Evolutionary conservation across 2,329 filamentous ascomycete species (phyloP).

Genomic region (Pseudogymnoascus sp.): DNA sequence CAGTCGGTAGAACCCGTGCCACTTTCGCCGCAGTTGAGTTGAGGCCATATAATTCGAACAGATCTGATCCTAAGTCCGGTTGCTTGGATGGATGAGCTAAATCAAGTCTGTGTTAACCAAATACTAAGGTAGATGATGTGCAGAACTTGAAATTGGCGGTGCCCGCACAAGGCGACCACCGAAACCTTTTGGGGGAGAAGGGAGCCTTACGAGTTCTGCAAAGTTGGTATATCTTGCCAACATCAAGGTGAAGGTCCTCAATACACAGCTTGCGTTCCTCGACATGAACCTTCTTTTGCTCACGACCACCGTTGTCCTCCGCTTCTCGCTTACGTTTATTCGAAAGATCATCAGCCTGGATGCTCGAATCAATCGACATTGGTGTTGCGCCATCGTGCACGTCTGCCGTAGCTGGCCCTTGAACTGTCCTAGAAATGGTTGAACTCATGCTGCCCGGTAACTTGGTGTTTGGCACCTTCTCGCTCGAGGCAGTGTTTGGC

Average conservation of each 20-base stretch:
- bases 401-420: background rate
- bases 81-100: slow-evolving; percentile 30
- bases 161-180: background rate
- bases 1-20: slow-evolving; percentile 54
- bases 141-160: slow-evolving; percentile 10
- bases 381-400: background rate
- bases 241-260: slow-evolving; percentile 56
- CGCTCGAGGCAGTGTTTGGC: slow-evolving; percentile 5
- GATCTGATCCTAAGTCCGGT: slow-evolving; percentile 45
- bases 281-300: slow-evolving; percentile 53
- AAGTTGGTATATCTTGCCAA: slow-evolving; percentile 58
- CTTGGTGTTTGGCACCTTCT: background rate
- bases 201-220: slow-evolving; percentile 58
- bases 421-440: slow-evolving; percentile 1
- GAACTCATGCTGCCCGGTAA: slow-evolving; percentile 2
- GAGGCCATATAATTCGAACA: slow-evolving; percentile 51
- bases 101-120: slow-evolving; percentile 30
- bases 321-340: slow-evolving; percentile 54
- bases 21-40: slow-evolving; percentile 50
- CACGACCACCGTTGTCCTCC: slow-evolving; percentile 47
- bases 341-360: slow-evolving; percentile 41
- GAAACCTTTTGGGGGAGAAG: slow-evolving; percentile 28
- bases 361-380: slow-evolving; percentile 25
- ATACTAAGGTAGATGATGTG: slow-evolving; percentile 18
- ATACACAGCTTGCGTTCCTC: slow-evolving; percentile 54